Evolutionary conservation across 108 stramenopile species (phyloP), one percentile per base, ranked within the genome.

Genomic region (Discostella pseudostelligera): DNA sequence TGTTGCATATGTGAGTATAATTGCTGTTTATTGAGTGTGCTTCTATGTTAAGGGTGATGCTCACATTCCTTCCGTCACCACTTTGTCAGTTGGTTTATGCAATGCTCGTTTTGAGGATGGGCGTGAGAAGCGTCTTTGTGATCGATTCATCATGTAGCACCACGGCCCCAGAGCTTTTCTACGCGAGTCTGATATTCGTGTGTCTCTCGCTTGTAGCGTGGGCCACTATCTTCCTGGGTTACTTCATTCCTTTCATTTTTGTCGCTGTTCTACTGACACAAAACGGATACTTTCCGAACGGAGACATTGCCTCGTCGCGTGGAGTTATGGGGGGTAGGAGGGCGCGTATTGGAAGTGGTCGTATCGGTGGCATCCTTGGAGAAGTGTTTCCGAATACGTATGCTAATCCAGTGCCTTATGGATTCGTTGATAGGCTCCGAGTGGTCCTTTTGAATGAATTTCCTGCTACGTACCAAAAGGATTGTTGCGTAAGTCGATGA

Each of bases 261-360:
- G 84, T 85, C 17, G 87, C 84, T 4, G 65, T 81, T 17, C 48
- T 85, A 14, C 60, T 88, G 74, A 85, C 87, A n/a, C 69, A 72
- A 40, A 88, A 85, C 55, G 84, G 84, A 19, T 88, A 88, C 59
- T 81, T 79, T 50, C 81, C 84, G 4, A 69, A 75, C 65, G 59
- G 70, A 26, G 69, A 80, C 11, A 42, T 56, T n/a, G 25, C 62
- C 13, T 48, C 63, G 11, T 36, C 51, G 16, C 46, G 49, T 40
- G 79, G 62, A 29, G 65, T 32, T 36, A 48, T 56, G 12, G 66
- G 56, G 47, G 65, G 77, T 36, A 58, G 62, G 10, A 55, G 65
- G 26, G 47, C 29, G 0, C 70, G 75, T 39, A 17, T 61, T 56
- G 42, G 54, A 16, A 16, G 16, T 28, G 65, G 60, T 36, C 29